Base-by-base conservation (phyloP, 2,329 filamentous ascomycete species). In the Nigrograna mackinnonii region DNA sequence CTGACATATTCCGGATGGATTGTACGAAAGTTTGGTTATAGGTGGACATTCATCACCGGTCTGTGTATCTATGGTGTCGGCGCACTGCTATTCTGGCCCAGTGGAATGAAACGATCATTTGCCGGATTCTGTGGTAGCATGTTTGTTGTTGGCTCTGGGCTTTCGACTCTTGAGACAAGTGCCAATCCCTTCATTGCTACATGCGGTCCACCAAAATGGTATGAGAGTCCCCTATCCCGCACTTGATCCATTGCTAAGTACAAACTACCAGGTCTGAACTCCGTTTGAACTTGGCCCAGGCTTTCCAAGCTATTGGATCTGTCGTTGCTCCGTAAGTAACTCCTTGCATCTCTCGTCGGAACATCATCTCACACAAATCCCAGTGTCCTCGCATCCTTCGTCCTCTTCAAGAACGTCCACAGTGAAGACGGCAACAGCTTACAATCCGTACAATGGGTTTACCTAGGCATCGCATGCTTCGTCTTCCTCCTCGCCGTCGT, bases 31-130 rank as follows among this genome's bases (percentile, higher is more conserved):
- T 64, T 63, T 28, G 68, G 68, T 3, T 94, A 90, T 71, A 87
- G 89, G 52, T 83, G 83, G 31, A 89, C 87, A 0, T 91, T 94
- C 55, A 91, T 94, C 46, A 76, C 85, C 20, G 89, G 87, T 26
- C 36, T 69, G 67, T 19, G 17, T 18, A 34, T 81, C 4, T 76
- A 79, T 46, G 76, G 75, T 18, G 64, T 80, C 30, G 78, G 76
- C 18, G 75, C 74, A 32, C 64, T 82, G 18, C 47, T 78, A 12
- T 45, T 45, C 36, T 81, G 77, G 79, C 79, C 79, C 2, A 76
- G 74, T 22, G 73, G 73, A 6, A 58, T 80, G 3, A 69, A 80
- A 41, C 62, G 67, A 11, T 76, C 73, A 1, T 82, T 82, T 51
- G 76, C 73, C 5, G 79, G 79, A 22, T 82, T 80, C 67, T 82